phyloP scores from a whole-genome alignment of 2,329 filamentous ascomycete species.

The Clarireedia paspali region DNA sequence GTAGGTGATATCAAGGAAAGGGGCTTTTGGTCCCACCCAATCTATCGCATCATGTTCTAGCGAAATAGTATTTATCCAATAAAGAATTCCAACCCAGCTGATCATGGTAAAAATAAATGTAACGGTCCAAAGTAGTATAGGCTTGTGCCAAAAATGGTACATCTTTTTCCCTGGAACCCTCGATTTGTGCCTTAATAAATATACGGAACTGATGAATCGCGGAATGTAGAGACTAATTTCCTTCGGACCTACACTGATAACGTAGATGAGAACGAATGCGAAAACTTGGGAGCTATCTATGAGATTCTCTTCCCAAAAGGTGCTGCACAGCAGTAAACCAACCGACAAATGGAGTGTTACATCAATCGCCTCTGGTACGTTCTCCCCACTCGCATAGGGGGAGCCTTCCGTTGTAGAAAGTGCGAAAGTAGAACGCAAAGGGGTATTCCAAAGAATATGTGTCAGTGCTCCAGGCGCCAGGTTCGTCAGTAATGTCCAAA shows the following conservation, averaged over 20 bases:
- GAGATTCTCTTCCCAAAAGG: constrained; percentile 15
- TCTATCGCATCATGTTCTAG: constrained; percentile 15
- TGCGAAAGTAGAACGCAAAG: constrained; percentile 21
- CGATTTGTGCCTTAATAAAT: constrained; percentile 14
- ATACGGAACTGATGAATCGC: constrained; percentile 17
- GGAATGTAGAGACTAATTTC: constrained; percentile 24
- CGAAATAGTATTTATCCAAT: constrained; percentile 22
- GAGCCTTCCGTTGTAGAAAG: constrained; percentile 17
- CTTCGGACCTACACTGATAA: constrained; percentile 21
- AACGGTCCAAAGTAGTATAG: constrained; percentile 15
- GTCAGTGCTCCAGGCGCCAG: constrained; percentile 19
- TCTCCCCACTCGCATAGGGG: constrained; percentile 20
- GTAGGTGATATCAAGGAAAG: constrained; percentile 20
- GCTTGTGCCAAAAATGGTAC: constrained; percentile 19
- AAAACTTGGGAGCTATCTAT: constrained; percentile 23
- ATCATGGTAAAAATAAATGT: constrained; percentile 18
- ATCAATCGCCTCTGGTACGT: constrained; percentile 15
- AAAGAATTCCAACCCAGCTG: constrained; percentile 16
- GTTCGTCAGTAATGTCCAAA: constrained; percentile 12
- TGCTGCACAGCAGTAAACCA: constrained; percentile 9
- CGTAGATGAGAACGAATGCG: constrained; percentile 20
- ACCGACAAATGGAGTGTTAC: constrained; percentile 21
- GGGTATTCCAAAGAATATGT: constrained; percentile 19
- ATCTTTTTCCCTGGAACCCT: constrained; percentile 9
- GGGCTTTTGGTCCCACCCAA: constrained; percentile 15